These are phyloP conservation scores for Aphanomyces stellatus DNA, from an alignment of 352 stramenopile species.

Conservation along the genomic window DNA sequence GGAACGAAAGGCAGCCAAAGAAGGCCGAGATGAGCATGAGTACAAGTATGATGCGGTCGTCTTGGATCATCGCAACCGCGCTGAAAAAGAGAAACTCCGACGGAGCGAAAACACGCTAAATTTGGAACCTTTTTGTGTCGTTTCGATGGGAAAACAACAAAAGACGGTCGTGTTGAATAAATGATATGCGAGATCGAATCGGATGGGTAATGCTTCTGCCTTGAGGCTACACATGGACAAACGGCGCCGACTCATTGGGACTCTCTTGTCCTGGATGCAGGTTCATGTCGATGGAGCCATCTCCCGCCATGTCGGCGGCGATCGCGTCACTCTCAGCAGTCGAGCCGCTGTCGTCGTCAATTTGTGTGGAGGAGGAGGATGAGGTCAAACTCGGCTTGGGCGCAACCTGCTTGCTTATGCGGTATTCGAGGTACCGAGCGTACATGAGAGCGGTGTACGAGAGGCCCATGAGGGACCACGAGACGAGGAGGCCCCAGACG, in stretches of 20 bases:
- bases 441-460: neutral
- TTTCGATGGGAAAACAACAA: no score
- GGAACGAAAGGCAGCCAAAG: slow-evolving; percentile 8
- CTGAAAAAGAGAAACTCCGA: no score
- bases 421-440: neutral
- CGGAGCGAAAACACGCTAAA: no score
- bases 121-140: neutral
- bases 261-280: no score
- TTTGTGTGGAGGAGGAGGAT: neutral
- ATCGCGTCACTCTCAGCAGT: neutral
- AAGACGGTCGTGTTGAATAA: no score
- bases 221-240: no score
- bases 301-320: no score
- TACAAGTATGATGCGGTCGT: neutral
- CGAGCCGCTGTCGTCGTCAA: neutral
- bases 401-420: neutral
- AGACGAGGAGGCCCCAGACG: neutral
- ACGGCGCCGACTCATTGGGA: no score
- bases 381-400: neutral
- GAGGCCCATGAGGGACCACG: neutral
- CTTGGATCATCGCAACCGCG: neutral
- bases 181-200: no score
- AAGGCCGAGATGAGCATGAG: neutral
- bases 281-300: no score
- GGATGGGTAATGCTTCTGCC: no score